Evolutionary conservation across 2,329 filamentous ascomycete species (phyloP).

Genomic region (Cercospora canescens): DNA sequence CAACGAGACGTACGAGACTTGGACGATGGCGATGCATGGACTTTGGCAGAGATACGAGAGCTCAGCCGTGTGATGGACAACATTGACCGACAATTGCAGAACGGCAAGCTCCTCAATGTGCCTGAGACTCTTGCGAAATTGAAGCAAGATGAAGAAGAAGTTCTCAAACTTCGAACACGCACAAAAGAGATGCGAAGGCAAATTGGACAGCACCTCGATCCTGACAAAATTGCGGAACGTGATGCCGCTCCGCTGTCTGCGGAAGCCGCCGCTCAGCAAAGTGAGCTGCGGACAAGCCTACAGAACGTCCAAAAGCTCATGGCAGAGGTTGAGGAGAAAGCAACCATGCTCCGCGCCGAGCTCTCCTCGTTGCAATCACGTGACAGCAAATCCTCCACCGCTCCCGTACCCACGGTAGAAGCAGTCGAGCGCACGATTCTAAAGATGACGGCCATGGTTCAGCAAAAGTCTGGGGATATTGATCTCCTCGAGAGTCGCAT

Average conservation of each 20-base stretch:
- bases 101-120: conserved; percentile 68
- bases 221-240: conserved; percentile 63
- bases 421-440: conserved; percentile 86
- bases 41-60: conserved; percentile 72
- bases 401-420: conserved; percentile 78
- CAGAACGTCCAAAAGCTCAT: conserved; percentile 72
- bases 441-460: conserved; percentile 90
- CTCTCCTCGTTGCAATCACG: conserved; percentile 56
- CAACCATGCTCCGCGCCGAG: conserved; percentile 76
- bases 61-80: conserved; percentile 55
- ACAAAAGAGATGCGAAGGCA: conserved; percentile 76
- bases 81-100: conserved; percentile 65
- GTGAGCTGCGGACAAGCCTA: conserved; percentile 76
- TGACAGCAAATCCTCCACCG: conserved; percentile 31
- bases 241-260: conserved; percentile 75
- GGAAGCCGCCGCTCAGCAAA: conserved; percentile 81
- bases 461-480: conserved; percentile 87
- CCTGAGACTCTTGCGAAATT: conserved; percentile 68
- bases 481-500: conserved; percentile 88
- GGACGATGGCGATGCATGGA: conserved; percentile 59
- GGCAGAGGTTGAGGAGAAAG: conserved; percentile 74
- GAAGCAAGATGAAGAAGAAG: conserved; percentile 65
- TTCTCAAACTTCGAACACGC: conserved; percentile 70
- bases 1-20: conserved; percentile 63
- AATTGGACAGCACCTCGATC: conserved; percentile 69